Evolutionary conservation across 805 yeast species (phyloP).

Genomic region (Yarrowia bubula): DNA sequence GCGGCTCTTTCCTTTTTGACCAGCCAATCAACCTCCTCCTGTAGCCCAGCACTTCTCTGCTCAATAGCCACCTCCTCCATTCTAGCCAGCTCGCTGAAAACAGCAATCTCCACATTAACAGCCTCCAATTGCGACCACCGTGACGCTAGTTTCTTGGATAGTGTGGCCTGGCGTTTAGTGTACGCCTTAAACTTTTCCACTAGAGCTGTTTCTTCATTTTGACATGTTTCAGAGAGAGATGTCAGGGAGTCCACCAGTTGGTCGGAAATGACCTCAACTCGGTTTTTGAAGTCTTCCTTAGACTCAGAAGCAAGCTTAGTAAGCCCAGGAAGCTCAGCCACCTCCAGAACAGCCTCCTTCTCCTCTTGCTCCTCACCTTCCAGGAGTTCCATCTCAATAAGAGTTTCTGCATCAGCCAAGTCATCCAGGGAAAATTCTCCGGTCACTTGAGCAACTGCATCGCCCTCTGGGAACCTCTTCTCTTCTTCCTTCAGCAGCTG

Average conservation of each 20-base stretch:
- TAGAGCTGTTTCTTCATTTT: slow-evolving; percentile 39
- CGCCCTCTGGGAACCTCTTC: slow-evolving; percentile 35
- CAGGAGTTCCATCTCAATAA: slow-evolving; percentile 33
- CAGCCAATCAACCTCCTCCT: slow-evolving; percentile 35
- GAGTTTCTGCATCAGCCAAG: background rate
- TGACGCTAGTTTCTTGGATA: slow-evolving; percentile 32
- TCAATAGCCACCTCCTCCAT: slow-evolving; percentile 33
- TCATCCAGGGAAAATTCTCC: slow-evolving; percentile 27
- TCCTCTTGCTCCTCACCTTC: slow-evolving; percentile 29
- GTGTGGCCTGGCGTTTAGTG: slow-evolving; percentile 35
- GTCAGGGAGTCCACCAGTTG: slow-evolving; percentile 25
- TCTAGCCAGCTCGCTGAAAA: slow-evolving; percentile 29
- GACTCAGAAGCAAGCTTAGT: background rate
- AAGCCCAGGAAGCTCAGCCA: background rate
- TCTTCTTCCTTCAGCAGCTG: slow-evolving; percentile 32
- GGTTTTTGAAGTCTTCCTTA: background rate
- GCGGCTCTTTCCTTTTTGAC: slow-evolving; percentile 33
- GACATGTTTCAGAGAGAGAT: slow-evolving; percentile 33
- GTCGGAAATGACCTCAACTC: slow-evolving; percentile 29
- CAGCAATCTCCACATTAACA: slow-evolving; percentile 27
- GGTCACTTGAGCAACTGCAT: slow-evolving; percentile 32
- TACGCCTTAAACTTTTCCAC: slow-evolving; percentile 40
- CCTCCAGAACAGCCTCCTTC: background rate
- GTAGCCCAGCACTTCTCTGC: slow-evolving; percentile 30
- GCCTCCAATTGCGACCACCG: slow-evolving; percentile 29